phyloP scores from a whole-genome alignment of 371 early-diverging fungal genomes.

The Apophysomyces variabilis region DNA sequence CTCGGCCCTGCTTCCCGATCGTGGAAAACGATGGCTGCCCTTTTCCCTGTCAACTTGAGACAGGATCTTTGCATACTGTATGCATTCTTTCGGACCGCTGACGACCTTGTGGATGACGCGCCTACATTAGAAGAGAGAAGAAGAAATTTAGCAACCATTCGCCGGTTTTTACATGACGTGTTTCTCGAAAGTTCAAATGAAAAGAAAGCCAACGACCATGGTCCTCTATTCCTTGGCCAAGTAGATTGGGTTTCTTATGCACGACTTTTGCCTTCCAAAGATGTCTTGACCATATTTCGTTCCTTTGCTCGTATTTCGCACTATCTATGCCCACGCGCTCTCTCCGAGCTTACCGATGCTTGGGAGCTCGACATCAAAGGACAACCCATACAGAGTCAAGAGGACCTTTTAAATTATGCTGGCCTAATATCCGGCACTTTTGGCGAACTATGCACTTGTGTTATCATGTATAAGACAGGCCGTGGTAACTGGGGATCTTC shows the following conservation, averaged over 20 bases:
- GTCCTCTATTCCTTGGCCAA: conserved; percentile 26
- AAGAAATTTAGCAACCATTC: conserved; percentile 31
- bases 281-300: conserved; percentile 34
- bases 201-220: background rate
- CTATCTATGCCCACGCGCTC: conserved; percentile 46
- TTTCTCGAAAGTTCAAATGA: conserved; percentile 1
- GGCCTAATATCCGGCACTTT: conserved; percentile 56
- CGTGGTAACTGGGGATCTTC: conserved; percentile 36
- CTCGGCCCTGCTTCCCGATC: conserved; percentile 49
- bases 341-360: conserved; percentile 50
- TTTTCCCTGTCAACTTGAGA: conserved; percentile 52
- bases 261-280: conserved; percentile 23
- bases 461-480: conserved; percentile 48
- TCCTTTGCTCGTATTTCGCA: conserved; percentile 42
- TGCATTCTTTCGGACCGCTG: conserved; percentile 60
- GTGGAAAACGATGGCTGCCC: conserved; percentile 54
- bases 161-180: conserved; percentile 23
- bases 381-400: conserved; percentile 37
- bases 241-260: conserved; percentile 31
- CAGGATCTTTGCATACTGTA: conserved; percentile 58
- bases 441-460: conserved; percentile 53
- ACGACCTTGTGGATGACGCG: conserved; percentile 60
- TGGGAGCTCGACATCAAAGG: conserved; percentile 53
- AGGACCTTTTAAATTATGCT: conserved; percentile 50
- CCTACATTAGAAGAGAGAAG: conserved; percentile 26